Evolutionary conservation across 441 rosid species (phyloP).

Genomic region (Lepidium campestre): DNA sequence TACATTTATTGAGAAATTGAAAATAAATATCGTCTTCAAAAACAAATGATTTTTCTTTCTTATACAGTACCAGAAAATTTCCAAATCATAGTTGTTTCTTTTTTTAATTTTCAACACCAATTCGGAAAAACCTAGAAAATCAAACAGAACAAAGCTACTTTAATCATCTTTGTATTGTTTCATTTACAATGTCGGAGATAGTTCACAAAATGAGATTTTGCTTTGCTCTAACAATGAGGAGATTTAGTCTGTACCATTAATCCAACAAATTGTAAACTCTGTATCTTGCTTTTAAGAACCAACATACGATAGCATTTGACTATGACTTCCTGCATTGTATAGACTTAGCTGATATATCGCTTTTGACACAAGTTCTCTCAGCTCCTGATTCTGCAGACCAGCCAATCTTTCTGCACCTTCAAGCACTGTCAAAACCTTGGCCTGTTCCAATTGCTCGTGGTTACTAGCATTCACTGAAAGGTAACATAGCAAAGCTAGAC

Average conservation of each 20-base stretch:
- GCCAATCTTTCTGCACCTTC: constrained; percentile 49
- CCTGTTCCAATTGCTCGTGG: constrained; percentile 42
- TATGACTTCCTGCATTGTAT: constrained; percentile 40
- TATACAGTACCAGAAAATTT: no score
- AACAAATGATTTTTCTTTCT: no score
- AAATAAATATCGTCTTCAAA: no score
- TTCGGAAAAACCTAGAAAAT: neutral
- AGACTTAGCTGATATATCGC: constrained; percentile 46
- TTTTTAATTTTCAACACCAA: neutral
- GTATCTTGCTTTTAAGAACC: constrained; percentile 13
- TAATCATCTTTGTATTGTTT: neutral
- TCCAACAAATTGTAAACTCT: neutral
- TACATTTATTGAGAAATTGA: no score
- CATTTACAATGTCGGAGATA: constrained; percentile 11
- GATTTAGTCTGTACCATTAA: constrained; percentile 6
- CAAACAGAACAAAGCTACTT: constrained; percentile 12
- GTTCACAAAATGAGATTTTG: neutral
- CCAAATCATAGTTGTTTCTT: neutral
- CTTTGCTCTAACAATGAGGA: constrained; percentile 1
- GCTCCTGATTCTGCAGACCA: constrained; percentile 38
- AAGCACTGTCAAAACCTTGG: constrained; percentile 49
- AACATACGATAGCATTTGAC: constrained; percentile 37
- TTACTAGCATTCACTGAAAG: constrained; percentile 45
- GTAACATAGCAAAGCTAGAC: constrained; percentile 47
- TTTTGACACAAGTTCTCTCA: constrained; percentile 41